Percentiles rank a stretch among this genome's conserved stretches.
Evolutionary conservation across 805 yeast species (phyloP).

Genomic region (Ogataea parapolymorpha): DNA sequence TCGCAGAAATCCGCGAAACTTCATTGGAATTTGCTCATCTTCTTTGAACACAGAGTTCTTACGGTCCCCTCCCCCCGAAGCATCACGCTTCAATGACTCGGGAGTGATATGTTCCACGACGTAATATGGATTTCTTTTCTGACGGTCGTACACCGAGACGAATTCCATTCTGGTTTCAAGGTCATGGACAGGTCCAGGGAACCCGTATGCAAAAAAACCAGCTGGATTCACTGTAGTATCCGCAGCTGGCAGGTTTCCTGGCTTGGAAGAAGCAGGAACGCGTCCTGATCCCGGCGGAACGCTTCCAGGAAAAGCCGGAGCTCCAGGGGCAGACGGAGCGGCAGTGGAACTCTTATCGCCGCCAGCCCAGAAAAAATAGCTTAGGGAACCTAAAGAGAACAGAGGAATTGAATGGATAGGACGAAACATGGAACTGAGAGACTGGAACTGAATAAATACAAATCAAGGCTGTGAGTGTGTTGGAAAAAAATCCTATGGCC

Average conservation of each 20-base stretch:
- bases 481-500: not conserved
- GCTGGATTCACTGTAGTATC: slow-evolving; percentile 57
- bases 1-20: slow-evolving; percentile 69
- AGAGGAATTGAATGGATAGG: slow-evolving; percentile 19
- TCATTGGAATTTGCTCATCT: slow-evolving; percentile 75
- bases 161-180: slow-evolving; percentile 70
- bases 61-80: slow-evolving; percentile 60
- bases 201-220: slow-evolving; percentile 86
- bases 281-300: slow-evolving; percentile 8
- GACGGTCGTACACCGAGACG: slow-evolving; percentile 81
- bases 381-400: slow-evolving; percentile 24
- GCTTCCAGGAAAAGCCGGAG: slow-evolving; percentile 17
- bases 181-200: slow-evolving; percentile 94
- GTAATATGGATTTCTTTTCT: slow-evolving; percentile 81
- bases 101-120: slow-evolving; percentile 83
- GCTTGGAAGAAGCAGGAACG: slow-evolving; percentile 5
- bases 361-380: slow-evolving; percentile 31
- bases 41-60: slow-evolving; percentile 80
- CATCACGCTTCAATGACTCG: slow-evolving; percentile 50
- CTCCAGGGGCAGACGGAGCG: slow-evolving; percentile 16
- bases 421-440: slow-evolving; percentile 10
- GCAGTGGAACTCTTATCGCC: slow-evolving; percentile 16
- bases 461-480: slow-evolving; percentile 8
- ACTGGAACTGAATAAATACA: not conserved
- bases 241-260: slow-evolving; percentile 15